Conservation (phyloP, 2,329 filamentous ascomycete species). For the Didymella pomorum region DNA sequence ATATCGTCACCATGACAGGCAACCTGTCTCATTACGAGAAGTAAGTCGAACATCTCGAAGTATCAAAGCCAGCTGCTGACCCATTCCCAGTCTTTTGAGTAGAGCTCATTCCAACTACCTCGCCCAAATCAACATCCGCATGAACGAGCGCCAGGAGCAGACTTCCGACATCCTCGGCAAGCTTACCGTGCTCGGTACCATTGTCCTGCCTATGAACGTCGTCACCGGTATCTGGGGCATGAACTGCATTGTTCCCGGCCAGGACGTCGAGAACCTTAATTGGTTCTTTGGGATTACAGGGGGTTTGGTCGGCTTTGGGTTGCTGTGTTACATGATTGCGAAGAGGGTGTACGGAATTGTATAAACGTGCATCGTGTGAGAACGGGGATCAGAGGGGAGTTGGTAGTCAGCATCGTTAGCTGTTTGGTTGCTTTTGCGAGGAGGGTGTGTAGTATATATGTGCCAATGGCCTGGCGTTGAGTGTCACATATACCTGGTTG, state of each 20-base stretch:
- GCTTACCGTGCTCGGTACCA: slow-evolving; percentile 93
- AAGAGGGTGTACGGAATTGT: slow-evolving; percentile 66
- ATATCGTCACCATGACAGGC: slow-evolving; percentile 98
- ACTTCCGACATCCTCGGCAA: slow-evolving; percentile 95
- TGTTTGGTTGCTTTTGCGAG: not conserved
- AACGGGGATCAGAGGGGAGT: no score
- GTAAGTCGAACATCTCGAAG: slow-evolving; percentile 62
- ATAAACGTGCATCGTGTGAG: slow-evolving; percentile 15
- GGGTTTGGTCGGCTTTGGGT: slow-evolving; percentile 78
- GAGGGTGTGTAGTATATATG: not conserved
- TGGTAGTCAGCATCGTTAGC: not conserved
- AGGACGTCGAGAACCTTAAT: slow-evolving; percentile 74
- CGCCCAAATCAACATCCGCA: slow-evolving; percentile 98
- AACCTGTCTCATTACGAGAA: slow-evolving; percentile 97
- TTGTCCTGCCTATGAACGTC: slow-evolving; percentile 98
- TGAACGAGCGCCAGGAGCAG: slow-evolving; percentile 97
- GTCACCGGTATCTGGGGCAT: slow-evolving; percentile 98
- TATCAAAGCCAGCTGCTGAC: no score
- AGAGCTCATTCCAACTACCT: slow-evolving; percentile 96
- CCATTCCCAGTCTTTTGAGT: slow-evolving; percentile 73
- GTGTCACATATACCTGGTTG: not conserved
- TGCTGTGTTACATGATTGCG: slow-evolving; percentile 80
- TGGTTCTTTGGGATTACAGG: slow-evolving; percentile 70
- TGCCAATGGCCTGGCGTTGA: slow-evolving; percentile 2
- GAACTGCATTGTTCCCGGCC: slow-evolving; percentile 91